Percentiles rank a stretch among this genome's conserved stretches.
Conservation (phyloP, 2,329 filamentous ascomycete species). For the Akanthomyces dipterigenus region DNA sequence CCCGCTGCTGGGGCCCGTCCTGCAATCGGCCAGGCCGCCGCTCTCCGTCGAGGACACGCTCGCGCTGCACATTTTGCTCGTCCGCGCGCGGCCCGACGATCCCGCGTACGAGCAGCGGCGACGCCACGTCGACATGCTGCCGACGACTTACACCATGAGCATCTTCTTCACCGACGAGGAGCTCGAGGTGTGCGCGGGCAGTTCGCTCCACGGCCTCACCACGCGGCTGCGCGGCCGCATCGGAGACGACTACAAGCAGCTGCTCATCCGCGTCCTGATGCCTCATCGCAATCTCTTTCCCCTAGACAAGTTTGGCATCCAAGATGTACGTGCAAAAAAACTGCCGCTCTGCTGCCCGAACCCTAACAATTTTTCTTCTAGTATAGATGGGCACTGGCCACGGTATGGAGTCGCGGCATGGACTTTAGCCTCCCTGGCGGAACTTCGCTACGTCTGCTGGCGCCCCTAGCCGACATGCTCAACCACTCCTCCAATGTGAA, state of each 20-base stretch:
- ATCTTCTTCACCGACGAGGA: constrained; percentile 29
- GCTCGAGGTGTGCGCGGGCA: constrained; percentile 26
- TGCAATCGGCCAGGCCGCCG: constrained; percentile 24
- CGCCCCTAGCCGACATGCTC: constrained; percentile 31
- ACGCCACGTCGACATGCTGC: constrained; percentile 23
- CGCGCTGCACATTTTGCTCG: constrained; percentile 27
- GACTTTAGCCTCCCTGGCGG: constrained; percentile 20
- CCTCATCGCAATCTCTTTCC: constrained; percentile 27
- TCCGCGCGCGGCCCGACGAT: constrained; percentile 23
- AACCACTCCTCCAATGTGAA: constrained; percentile 28
- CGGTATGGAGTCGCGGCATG: constrained; percentile 25
- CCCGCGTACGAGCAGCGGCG: constrained; percentile 23
- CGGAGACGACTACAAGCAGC: constrained; percentile 23
- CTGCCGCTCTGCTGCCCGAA: no score
- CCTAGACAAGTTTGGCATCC: constrained; percentile 24
- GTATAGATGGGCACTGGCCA: constrained; percentile 30
- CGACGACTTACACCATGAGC: constrained; percentile 26
- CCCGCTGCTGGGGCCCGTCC: constrained; percentile 24
- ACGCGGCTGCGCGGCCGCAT: constrained; percentile 23
- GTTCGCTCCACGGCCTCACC: constrained; percentile 27
- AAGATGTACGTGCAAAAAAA: constrained; percentile 20
- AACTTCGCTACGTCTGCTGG: constrained; percentile 15
- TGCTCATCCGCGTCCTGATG: constrained; percentile 22
- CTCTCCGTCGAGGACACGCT: constrained; percentile 28
- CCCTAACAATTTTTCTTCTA: constrained; percentile 10